Conservation (phyloP, 768 basidiomycete species). For the Rhodotorula graminis region DNA sequence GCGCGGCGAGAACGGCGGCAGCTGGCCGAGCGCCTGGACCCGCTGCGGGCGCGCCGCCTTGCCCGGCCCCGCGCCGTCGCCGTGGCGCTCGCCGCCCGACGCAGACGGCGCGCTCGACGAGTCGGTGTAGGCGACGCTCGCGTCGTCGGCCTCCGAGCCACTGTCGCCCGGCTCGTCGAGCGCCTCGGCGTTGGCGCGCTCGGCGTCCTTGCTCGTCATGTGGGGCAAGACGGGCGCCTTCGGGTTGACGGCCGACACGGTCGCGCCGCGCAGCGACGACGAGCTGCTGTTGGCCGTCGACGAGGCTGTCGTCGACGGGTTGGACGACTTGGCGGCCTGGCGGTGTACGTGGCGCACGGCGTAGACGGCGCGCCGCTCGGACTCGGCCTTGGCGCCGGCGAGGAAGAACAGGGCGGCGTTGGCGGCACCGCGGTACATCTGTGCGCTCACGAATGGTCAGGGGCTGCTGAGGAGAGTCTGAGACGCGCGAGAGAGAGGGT, state of each 20-base stretch:
- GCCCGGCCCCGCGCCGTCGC: background rate
- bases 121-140: constrained; percentile 4
- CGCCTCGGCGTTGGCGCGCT: constrained; percentile 1
- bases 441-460: background rate
- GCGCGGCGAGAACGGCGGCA: constrained; percentile 13
- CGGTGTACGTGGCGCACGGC: background rate
- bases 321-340: background rate
- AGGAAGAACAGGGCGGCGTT: constrained; percentile 30
- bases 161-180: background rate
- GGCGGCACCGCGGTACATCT: constrained; percentile 30
- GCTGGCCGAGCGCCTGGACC: constrained; percentile 26
- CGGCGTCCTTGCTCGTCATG: background rate
- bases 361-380: background rate
- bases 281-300: no score
- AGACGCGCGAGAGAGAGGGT: constrained; percentile 1
- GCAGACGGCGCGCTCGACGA: background rate
- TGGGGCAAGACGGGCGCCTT: background rate
- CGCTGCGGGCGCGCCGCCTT: background rate
- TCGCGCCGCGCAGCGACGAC: background rate
- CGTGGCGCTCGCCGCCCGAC: background rate
- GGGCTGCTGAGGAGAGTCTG: accelerated
- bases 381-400: constrained; percentile 13
- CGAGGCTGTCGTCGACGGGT: background rate
- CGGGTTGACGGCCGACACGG: constrained; percentile 22
- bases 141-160: background rate